phyloP scores from a whole-genome alignment of 768 basidiomycete genomes.

The Tulasnella sp. region DNA sequence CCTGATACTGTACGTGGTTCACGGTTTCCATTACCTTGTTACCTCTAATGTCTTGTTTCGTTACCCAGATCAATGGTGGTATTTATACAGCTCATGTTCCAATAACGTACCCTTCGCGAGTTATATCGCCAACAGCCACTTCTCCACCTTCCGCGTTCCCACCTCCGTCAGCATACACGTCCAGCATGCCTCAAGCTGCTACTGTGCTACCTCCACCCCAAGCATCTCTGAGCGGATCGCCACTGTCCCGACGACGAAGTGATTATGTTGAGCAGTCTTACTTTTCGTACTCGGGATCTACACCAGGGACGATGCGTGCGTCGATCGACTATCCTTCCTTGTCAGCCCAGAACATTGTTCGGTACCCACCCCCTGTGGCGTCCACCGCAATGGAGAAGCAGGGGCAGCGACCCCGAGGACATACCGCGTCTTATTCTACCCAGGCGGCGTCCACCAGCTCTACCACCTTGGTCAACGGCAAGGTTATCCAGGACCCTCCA shows the following conservation, averaged over 20 bases:
- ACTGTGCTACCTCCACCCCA: constrained; percentile 56
- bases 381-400: constrained; percentile 59
- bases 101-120: background rate
- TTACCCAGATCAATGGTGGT: background rate
- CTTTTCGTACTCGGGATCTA: constrained; percentile 31
- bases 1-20: constrained; percentile 8
- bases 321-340: constrained; percentile 76
- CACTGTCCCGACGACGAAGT: constrained; percentile 56
- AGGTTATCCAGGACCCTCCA: constrained; percentile 29
- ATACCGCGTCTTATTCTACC: constrained; percentile 12
- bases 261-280: constrained; percentile 74
- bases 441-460: too few relatives aligned
- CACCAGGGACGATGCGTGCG: constrained; percentile 29
- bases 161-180: constrained; percentile 17
- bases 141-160: constrained; percentile 9
- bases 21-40: background rate
- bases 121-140: constrained; percentile 5
- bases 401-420: constrained; percentile 42
- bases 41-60: background rate
- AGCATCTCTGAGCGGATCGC: constrained; percentile 71
- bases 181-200: constrained; percentile 28
- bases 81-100: constrained; percentile 20
- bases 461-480: constrained; percentile 21
- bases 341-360: constrained; percentile 43
- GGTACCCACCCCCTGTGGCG: constrained; percentile 71